Conservation (phyloP, 208 protist genomes). For the Leptomonas seymouri region DNA sequence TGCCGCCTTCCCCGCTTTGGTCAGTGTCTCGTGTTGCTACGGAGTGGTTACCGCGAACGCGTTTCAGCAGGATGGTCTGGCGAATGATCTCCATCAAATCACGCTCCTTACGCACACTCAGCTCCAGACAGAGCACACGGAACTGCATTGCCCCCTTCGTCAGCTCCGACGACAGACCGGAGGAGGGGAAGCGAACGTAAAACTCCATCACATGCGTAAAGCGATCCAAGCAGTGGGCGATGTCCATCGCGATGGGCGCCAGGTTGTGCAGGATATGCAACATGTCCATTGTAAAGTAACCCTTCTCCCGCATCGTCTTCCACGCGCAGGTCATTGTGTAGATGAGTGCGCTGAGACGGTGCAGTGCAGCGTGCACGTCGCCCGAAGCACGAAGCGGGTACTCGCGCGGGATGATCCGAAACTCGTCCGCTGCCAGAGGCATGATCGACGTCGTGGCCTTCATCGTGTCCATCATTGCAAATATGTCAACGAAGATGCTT, state of each 20-base stretch:
- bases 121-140: conserved; percentile 53
- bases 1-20: background rate
- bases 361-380: conserved; percentile 66
- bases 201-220: conserved; percentile 60
- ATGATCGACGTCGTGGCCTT: conserved; percentile 52
- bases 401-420: conserved; percentile 53
- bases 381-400: conserved; percentile 67
- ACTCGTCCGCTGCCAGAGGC: conserved; percentile 69
- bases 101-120: conserved; percentile 51
- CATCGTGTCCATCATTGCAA: conserved; percentile 51
- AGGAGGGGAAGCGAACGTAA: conserved; percentile 55
- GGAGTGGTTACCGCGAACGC: conserved; percentile 25
- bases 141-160: conserved; percentile 71
- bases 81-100: conserved; percentile 61
- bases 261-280: conserved; percentile 70
- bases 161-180: conserved; percentile 54
- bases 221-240: conserved; percentile 49
- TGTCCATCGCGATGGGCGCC: conserved; percentile 55
- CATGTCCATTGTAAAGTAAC: conserved; percentile 74
- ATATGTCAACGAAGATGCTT: conserved; percentile 47
- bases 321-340: conserved; percentile 79
- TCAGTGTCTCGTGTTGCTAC: background rate
- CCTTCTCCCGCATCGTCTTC: conserved; percentile 80
- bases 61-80: conserved; percentile 41
- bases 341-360: conserved; percentile 65